Percentiles rank a stretch among this genome's conserved stretches.
Evolutionary conservation across 1,284 basidiomycete genomes (phyloP).

Genomic region (Coniferiporia weirii): DNA sequence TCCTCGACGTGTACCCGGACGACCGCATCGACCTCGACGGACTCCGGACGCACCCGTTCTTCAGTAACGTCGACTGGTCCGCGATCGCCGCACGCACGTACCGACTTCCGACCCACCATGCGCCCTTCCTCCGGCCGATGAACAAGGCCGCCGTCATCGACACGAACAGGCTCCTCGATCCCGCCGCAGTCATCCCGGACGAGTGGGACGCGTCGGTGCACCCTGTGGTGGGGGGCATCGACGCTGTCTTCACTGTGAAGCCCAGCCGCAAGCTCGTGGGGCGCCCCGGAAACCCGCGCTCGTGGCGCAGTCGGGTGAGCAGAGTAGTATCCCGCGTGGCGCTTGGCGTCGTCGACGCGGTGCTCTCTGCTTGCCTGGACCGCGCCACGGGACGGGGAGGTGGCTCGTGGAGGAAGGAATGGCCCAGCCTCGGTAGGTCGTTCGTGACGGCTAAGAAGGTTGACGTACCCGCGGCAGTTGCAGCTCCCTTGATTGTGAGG

Average conservation of each 20-base stretch:
- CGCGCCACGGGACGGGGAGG: not conserved
- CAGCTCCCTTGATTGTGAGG: not conserved
- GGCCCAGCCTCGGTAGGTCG: not conserved
- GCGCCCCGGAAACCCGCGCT: not conserved
- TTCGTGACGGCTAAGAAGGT: not conserved
- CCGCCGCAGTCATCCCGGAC: not conserved
- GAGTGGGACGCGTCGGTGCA: not conserved
- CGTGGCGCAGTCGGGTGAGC: not conserved
- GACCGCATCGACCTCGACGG: constrained; percentile 4
- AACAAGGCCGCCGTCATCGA: not conserved
- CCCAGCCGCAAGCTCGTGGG: not conserved
- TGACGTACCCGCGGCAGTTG: not conserved
- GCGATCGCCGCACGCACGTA: constrained; percentile 2
- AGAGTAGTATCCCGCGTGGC: not conserved
- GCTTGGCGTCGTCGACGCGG: not conserved
- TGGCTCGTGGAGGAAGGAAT: not conserved
- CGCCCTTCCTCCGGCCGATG: not conserved
- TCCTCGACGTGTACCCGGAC: constrained; percentile 1
- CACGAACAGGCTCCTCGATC: not conserved
- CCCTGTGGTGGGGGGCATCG: not conserved
- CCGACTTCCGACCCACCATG: not conserved
- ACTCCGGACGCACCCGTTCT: not conserved
- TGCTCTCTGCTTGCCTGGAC: not conserved
- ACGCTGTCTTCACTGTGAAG: not conserved
- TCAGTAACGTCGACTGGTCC: constrained; percentile 2